These are phyloP conservation scores for Naumovozyma dairenensis DNA, from an alignment of 805 yeast species.

Conservation along the genomic window DNA sequence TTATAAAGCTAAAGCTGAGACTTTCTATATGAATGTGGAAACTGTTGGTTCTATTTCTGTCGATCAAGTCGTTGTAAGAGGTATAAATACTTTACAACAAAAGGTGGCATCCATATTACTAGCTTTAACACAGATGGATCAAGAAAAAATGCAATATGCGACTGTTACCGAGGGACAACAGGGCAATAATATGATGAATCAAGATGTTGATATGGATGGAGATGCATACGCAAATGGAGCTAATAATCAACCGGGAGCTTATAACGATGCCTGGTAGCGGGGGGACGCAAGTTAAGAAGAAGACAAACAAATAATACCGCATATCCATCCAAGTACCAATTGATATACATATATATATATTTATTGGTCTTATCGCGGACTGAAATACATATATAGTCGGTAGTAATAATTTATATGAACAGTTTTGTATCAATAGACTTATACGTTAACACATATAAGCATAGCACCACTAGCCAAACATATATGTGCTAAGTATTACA, in stretches of 20 bases:
- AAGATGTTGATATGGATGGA: slow-evolving; percentile 30
- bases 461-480: too few relatives aligned
- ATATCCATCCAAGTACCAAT: too few relatives aligned
- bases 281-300: too few relatives aligned
- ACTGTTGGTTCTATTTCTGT: slow-evolving; percentile 86
- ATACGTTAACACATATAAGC: too few relatives aligned
- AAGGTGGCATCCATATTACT: slow-evolving; percentile 82
- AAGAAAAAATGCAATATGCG: slow-evolving; percentile 31
- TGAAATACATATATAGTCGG: too few relatives aligned
- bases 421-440: too few relatives aligned
- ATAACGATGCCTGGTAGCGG: slow-evolving; percentile 28
- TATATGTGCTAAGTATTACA: too few relatives aligned
- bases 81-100: slow-evolving; percentile 75
- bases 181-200: slow-evolving; percentile 17
- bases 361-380: too few relatives aligned
- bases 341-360: too few relatives aligned
- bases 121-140: slow-evolving; percentile 47
- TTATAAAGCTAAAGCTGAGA: slow-evolving; percentile 68
- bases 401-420: too few relatives aligned
- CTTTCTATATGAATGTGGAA: slow-evolving; percentile 82
- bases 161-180: slow-evolving; percentile 32
- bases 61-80: slow-evolving; percentile 77
- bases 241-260: slow-evolving; percentile 25
- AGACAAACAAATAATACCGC: too few relatives aligned
- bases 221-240: slow-evolving; percentile 25